phyloP scores from a whole-genome alignment of 257 asterid species.

The Penstemon newberryi region DNA sequence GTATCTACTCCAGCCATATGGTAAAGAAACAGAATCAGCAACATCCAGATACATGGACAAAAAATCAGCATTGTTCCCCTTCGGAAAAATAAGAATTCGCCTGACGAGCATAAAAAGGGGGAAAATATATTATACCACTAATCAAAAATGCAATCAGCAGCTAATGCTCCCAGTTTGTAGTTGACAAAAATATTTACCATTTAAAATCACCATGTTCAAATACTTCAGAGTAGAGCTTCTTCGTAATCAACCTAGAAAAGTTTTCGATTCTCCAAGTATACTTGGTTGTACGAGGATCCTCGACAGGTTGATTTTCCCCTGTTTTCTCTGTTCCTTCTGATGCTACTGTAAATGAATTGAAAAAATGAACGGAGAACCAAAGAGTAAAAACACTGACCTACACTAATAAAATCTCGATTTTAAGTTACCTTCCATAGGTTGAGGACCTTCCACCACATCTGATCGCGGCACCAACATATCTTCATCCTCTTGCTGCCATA shows the following conservation, averaged over 20 bases:
- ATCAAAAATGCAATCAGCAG: constrained; percentile 17
- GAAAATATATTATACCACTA: constrained; percentile 7
- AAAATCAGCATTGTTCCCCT: constrained; percentile 44
- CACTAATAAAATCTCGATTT: constrained; percentile 2
- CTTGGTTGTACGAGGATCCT: constrained; percentile 39
- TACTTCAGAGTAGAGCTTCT: constrained; percentile 53
- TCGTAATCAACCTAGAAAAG: constrained; percentile 40
- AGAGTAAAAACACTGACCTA: not conserved
- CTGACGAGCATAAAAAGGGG: constrained; percentile 32
- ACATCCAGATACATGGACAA: constrained; percentile 58
- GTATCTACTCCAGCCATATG: constrained; percentile 51
- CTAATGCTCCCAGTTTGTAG: constrained; percentile 12
- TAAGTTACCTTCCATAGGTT: constrained; percentile 67
- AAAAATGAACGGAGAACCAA: not conserved
- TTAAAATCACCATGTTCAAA: constrained; percentile 47
- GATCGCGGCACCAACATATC: constrained; percentile 85
- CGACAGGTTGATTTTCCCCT: constrained; percentile 33
- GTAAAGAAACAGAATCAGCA: constrained; percentile 46
- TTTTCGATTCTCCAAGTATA: constrained; percentile 55
- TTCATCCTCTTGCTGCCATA: constrained; percentile 70
- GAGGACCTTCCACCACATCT: constrained; percentile 73
- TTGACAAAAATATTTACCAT: constrained; percentile 38
- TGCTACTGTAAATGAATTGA: constrained; percentile 21
- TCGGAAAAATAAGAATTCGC: constrained; percentile 55
- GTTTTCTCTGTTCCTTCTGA: constrained; percentile 30